Evolutionary conservation across 2,329 filamentous ascomycete genomes (phyloP), one percentile per base, ranked within the genome.

Genomic region (Lachnellula subtilissima): DNA sequence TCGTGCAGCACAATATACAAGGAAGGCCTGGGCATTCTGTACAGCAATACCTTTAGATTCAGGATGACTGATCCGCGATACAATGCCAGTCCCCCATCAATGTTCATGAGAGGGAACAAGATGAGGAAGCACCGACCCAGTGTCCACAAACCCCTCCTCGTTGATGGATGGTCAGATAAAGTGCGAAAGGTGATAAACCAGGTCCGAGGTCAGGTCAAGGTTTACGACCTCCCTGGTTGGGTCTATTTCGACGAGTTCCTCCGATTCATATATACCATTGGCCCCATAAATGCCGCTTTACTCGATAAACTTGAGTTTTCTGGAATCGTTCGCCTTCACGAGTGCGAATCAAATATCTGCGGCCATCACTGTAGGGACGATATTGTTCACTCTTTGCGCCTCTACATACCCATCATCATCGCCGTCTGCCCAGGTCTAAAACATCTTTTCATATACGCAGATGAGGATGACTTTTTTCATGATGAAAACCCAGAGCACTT

Each of bases 201-300:
- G 17, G 35, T 57, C 5, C 2, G 12, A 23, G 12, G 47, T 22
- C 49, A 17, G 2, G 15, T 54, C 12, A 47, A 46, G 9, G 8
- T 50, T 5, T 22, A 11, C n/a, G 19, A 47, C 17, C 36, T 58
- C 2, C 32, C 15, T 4, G 54, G 57, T 1, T 61, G 58, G 60
- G 36, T 53, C 0, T 61, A 59, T 23, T 49, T 52, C 23, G 56
- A 59, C 35, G 48, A 14, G 5, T 62, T 64, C 47, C 46, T 61
- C 1, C 45, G 56, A 17, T 64, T 56, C 19, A 36, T 61, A 5
- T 52, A 56, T 49, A 32, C 39, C 0, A 62, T 64, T 35, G 56
- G 60, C 5, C 43, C 50, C 2, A 14, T 17, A 4, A 61, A 61
- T 28, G 28, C 54, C 2, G 43, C 36, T 3, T 43, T 50, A 14